Evolutionary conservation across 352 stramenopile species (phyloP).

Genomic region (Pythium aristosporum): DNA sequence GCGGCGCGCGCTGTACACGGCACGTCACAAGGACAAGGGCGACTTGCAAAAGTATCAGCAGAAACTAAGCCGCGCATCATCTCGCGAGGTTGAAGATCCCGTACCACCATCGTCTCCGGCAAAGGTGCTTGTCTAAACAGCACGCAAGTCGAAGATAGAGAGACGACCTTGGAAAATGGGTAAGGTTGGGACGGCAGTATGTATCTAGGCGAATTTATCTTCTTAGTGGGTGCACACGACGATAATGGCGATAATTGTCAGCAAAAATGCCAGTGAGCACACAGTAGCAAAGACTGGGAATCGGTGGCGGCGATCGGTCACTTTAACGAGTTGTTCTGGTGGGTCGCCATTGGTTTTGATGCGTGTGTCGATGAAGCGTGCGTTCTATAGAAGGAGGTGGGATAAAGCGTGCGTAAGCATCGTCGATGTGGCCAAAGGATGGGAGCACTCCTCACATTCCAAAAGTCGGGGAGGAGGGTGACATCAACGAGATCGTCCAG

Average conservation of each 20-base stretch:
- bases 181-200: constrained; percentile 6
- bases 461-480: constrained; percentile 51
- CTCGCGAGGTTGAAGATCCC: constrained; percentile 10
- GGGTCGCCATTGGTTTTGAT: constrained; percentile 56
- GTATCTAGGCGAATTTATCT: constrained; percentile 10
- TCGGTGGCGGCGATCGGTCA: constrained; percentile 64
- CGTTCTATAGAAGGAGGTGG: not conserved
- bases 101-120: not conserved
- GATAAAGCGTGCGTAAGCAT: not conserved
- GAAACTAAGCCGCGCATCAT: constrained; percentile 17
- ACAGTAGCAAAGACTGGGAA: constrained; percentile 71
- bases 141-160: not conserved
- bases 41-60: constrained; percentile 21
- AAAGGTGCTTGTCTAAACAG: constrained; percentile 8
- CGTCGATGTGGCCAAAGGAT: no score
- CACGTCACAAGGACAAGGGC: constrained; percentile 23
- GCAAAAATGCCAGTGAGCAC: constrained; percentile 65
- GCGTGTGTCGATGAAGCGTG: constrained; percentile 9
- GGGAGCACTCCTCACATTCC: constrained; percentile 27
- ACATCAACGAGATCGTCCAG: constrained; percentile 31
- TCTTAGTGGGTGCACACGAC: constrained; percentile 54
- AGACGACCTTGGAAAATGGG: not conserved
- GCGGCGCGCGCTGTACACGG: constrained; percentile 22
- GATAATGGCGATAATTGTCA: constrained; percentile 63
- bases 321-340: constrained; percentile 72